Percentiles rank a stretch among this genome's conserved stretches.
These are phyloP conservation scores for Fusarium concolor DNA, from an alignment of 2,329 filamentous ascomycete genomes.

Conservation along the genomic window DNA sequence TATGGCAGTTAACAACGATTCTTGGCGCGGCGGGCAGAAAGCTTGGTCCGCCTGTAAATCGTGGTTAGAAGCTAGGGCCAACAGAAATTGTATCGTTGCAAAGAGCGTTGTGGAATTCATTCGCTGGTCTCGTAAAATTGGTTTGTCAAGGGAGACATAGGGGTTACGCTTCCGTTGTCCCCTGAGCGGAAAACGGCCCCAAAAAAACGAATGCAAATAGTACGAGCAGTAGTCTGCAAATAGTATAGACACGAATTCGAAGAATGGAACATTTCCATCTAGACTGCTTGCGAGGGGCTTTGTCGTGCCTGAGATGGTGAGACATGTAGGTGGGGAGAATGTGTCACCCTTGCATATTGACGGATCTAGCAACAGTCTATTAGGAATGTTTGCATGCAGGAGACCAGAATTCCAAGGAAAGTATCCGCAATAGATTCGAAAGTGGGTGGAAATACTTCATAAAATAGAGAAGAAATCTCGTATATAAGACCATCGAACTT, in stretches of 20 bases:
- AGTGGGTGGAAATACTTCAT: background rate
- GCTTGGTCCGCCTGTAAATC: background rate
- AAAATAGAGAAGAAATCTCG: background rate
- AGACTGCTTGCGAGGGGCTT: constrained; percentile 4
- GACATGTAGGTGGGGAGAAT: constrained; percentile 11
- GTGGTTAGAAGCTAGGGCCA: background rate
- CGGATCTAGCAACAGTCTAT: background rate
- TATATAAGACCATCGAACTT: constrained; percentile 30
- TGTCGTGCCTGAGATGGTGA: constrained; percentile 13
- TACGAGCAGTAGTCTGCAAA: background rate
- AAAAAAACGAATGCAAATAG: background rate
- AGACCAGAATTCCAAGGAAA: background rate
- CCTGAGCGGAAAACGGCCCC: background rate
- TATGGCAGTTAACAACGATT: background rate
- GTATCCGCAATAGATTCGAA: background rate
- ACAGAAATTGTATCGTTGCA: background rate
- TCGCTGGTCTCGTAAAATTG: background rate
- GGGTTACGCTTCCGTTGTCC: background rate
- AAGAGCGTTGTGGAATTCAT: constrained; percentile 4
- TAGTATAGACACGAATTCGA: background rate
- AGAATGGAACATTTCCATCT: constrained; percentile 11
- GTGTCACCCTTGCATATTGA: constrained; percentile 34
- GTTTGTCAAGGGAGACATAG: constrained; percentile 7
- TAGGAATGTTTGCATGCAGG: constrained; percentile 30
- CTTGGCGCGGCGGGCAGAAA: background rate